phyloP scores from a whole-genome alignment of 495 filamentous ascomycete genomes.

The Astrocystis sublimbata region DNA sequence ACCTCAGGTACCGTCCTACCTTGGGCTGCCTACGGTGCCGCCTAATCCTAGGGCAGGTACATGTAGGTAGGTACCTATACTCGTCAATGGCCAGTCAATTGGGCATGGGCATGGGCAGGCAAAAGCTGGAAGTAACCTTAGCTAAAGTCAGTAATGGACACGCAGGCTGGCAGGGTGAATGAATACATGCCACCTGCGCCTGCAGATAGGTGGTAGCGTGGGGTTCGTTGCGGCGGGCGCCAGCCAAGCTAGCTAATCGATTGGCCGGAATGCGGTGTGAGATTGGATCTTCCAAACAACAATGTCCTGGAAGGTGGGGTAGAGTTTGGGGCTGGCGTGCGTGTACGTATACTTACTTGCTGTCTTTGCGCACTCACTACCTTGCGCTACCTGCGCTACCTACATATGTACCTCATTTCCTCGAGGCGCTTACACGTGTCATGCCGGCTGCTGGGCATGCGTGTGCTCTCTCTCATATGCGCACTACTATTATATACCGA shows the following conservation, averaged over 20 bases:
- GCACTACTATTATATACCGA: too few relatives aligned
- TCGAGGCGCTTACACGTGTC: constrained; percentile 4
- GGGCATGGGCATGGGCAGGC: background rate
- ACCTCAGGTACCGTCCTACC: background rate
- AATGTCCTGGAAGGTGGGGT: constrained; percentile 11
- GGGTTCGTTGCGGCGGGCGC: constrained; percentile 7
- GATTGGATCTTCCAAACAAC: constrained; percentile 23
- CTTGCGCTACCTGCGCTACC: too few relatives aligned
- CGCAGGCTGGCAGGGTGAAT: background rate
- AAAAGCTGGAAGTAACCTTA: background rate
- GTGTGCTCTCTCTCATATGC: too few relatives aligned
- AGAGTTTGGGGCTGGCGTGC: background rate
- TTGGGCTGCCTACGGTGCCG: too few relatives aligned
- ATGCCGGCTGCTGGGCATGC: background rate
- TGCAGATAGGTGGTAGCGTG: too few relatives aligned
- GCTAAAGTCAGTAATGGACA: constrained; percentile 3
- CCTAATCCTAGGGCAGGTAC: too few relatives aligned
- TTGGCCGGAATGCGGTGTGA: constrained; percentile 28
- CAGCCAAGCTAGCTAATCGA: constrained; percentile 22
- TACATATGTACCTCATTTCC: background rate
- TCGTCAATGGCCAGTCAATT: background rate
- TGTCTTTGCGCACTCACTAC: too few relatives aligned
- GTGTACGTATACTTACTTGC: too few relatives aligned
- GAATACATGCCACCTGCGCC: too few relatives aligned
- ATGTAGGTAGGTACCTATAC: too few relatives aligned